phyloP scores from a whole-genome alignment of 2,329 filamentous ascomycete genomes.

The Thielaviopsis populi region DNA sequence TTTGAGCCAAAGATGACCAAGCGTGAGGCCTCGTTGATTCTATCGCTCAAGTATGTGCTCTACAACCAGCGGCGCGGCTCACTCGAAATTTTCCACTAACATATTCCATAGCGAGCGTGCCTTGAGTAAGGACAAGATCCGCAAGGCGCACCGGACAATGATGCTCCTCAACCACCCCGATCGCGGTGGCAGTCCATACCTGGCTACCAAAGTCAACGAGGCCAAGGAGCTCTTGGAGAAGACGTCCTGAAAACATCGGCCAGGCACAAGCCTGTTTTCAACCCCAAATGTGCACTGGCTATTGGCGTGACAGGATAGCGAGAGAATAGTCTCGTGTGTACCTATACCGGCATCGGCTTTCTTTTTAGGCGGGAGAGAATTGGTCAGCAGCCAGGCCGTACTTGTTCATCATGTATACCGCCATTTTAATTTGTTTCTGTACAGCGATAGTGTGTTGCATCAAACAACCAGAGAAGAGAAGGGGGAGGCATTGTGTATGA shows the following conservation, averaged over 20 bases:
- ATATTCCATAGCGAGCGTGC: slow-evolving; percentile 53
- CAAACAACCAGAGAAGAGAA: too few species aligned
- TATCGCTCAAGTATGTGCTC: slow-evolving; percentile 62
- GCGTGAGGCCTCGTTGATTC: slow-evolving; percentile 77
- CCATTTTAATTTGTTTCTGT: slow-evolving; percentile 7
- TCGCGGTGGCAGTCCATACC: slow-evolving; percentile 86
- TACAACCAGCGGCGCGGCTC: slow-evolving; percentile 8
- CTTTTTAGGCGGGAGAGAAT: not conserved
- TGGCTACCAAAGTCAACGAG: slow-evolving; percentile 97
- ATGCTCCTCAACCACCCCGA: slow-evolving; percentile 98
- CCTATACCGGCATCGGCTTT: slow-evolving; percentile 6
- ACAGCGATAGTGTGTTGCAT: too few species aligned
- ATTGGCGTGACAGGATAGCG: not conserved
- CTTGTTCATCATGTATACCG: slow-evolving; percentile 11
- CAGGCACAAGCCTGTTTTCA: too few species aligned
- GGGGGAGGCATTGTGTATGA: too few species aligned
- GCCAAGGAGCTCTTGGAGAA: slow-evolving; percentile 95
- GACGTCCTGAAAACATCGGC: slow-evolving; percentile 23
- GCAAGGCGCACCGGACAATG: slow-evolving; percentile 85
- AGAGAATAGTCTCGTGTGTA: slow-evolving; percentile 11
- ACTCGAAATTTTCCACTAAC: slow-evolving; percentile 2
- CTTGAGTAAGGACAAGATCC: slow-evolving; percentile 80
- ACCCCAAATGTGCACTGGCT: too few species aligned
- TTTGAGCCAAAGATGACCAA: slow-evolving; percentile 92
- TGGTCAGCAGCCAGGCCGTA: not conserved